phyloP scores from a whole-genome alignment of 257 asterid species.

The Nicotiana tabacum region DNA sequence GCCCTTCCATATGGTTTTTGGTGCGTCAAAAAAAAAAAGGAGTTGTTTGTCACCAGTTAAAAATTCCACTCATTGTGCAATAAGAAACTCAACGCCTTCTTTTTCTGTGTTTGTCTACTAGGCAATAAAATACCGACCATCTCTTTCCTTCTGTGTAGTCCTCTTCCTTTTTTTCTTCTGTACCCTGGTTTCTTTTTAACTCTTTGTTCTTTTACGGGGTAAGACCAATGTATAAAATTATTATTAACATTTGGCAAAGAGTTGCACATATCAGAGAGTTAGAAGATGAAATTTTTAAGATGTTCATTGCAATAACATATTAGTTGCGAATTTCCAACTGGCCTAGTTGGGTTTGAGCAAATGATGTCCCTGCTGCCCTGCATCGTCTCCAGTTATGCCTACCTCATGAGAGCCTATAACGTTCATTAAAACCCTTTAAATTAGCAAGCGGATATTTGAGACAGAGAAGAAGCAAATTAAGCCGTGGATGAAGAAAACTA shows the following conservation, averaged over 20 bases:
- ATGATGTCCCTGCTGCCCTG: neutral
- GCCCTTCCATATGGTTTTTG: neutral
- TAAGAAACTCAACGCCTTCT: neutral
- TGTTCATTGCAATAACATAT: neutral
- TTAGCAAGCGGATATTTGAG: neutral
- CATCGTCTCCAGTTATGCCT: neutral
- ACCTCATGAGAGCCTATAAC: neutral
- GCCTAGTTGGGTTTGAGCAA: neutral
- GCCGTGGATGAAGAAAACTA: too few species aligned
- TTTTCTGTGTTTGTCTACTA: neutral
- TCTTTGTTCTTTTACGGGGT: neutral
- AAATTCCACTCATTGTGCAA: neutral
- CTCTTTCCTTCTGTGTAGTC: neutral
- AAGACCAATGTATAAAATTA: neutral
- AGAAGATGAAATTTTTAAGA: neutral
- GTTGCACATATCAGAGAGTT: neutral
- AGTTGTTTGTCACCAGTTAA: neutral
- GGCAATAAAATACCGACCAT: neutral
- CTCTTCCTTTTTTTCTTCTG: neutral
- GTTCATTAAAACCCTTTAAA: neutral
- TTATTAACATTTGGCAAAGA: neutral
- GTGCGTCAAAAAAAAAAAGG: neutral
- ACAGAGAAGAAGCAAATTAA: neutral
- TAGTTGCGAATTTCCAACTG: neutral
- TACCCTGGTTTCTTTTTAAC: neutral